Percentiles rank a stretch among this genome's conserved stretches.
Evolutionary conservation across 208 protist genomes (phyloP).

Genomic region (Trypanosomatidae sp.): DNA sequence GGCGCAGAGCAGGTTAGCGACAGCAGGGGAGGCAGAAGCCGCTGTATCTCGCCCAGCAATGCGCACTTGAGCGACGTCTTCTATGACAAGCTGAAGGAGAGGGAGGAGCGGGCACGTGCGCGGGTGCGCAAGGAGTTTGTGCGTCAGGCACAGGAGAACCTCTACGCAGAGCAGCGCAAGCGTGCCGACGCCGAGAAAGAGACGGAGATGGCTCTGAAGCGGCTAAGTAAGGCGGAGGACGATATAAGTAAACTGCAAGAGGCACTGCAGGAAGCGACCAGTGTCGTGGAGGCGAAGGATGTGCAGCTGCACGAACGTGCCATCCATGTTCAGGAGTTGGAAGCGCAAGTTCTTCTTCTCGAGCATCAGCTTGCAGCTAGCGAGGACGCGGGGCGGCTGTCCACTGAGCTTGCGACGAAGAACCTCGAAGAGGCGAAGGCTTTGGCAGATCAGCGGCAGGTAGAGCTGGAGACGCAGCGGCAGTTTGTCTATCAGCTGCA

Average conservation of each 20-base stretch:
- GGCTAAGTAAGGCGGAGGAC: conserved; percentile 11
- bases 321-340: conserved; percentile 26
- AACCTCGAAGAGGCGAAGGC: conserved; percentile 14
- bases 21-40: neutral
- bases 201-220: conserved; percentile 4
- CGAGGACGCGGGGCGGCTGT: neutral
- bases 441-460: conserved; percentile 11
- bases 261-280: conserved; percentile 11
- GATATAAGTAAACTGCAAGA: neutral
- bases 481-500: conserved; percentile 22
- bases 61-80: conserved; percentile 21
- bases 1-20: neutral
- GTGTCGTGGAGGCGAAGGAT: conserved; percentile 21
- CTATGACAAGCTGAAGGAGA: conserved; percentile 32
- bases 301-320: conserved; percentile 26
- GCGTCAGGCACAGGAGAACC: conserved; percentile 26
- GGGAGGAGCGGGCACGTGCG: conserved; percentile 33
- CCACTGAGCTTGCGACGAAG: neutral
- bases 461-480: conserved; percentile 28
- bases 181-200: conserved; percentile 24
- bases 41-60: neutral
- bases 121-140: conserved; percentile 33
- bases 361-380: conserved; percentile 18
- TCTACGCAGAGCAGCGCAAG: conserved; percentile 29
- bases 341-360: conserved; percentile 16